phyloP scores from a whole-genome alignment of 495 filamentous ascomycete species.

The Thozetella sp. region DNA sequence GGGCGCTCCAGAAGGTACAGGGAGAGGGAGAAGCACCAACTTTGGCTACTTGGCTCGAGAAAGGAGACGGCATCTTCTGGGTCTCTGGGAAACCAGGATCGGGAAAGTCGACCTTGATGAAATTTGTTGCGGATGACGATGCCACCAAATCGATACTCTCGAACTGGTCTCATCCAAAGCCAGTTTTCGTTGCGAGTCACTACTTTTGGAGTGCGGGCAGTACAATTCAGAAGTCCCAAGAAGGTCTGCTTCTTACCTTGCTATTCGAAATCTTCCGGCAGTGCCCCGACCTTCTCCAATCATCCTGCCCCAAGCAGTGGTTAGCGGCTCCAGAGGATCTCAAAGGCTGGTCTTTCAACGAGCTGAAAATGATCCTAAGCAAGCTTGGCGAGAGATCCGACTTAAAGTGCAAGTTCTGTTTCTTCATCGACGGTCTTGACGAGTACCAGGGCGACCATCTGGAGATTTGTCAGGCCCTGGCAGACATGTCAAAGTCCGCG shows the following conservation, averaged over 20 bases:
- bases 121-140: slow-evolving; percentile 18
- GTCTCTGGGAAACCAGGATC: no score
- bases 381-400: no score
- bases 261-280: slow-evolving; percentile 34
- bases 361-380: no score
- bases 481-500: background rate
- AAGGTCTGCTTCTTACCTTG: slow-evolving; percentile 39
- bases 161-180: slow-evolving; percentile 19
- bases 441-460: slow-evolving; percentile 9
- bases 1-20: no score
- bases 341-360: no score
- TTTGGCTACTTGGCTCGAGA: slow-evolving; percentile 27
- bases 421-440: no score
- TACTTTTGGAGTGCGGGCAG: slow-evolving; percentile 43
- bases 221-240: slow-evolving; percentile 32
- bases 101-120: slow-evolving; percentile 47
- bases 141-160: slow-evolving; percentile 8
- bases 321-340: no score
- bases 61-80: slow-evolving; percentile 23
- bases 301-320: no score
- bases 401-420: no score
- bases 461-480: slow-evolving; percentile 1
- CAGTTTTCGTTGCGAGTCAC: slow-evolving; percentile 28
- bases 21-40: no score
- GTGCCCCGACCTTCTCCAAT: no score